These are phyloP conservation scores for Corchorus capsularis DNA, from an alignment of 345 rosid species.

Conservation along the genomic window DNA sequence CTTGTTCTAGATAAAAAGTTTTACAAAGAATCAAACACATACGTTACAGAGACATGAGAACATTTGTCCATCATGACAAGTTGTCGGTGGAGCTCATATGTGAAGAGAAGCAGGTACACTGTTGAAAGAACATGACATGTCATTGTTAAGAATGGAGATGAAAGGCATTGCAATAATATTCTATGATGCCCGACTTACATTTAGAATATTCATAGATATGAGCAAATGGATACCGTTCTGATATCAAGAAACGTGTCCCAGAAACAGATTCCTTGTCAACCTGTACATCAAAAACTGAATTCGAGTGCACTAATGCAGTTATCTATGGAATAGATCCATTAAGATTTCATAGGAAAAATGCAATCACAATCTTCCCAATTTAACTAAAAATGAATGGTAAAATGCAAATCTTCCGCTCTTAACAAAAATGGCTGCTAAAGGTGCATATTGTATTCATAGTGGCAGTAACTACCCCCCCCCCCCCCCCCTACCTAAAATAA, in stretches of 20 bases:
- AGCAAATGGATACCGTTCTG: slow-evolving; percentile 62
- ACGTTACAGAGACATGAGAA: slow-evolving; percentile 68
- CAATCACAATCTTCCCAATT: not conserved
- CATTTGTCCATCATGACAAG: slow-evolving; percentile 49
- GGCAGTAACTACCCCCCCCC: not conserved
- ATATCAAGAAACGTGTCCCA: slow-evolving; percentile 53
- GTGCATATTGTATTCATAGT: not conserved
- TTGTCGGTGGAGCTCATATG: slow-evolving; percentile 74
- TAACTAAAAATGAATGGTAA: not conserved
- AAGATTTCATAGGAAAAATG: not conserved
- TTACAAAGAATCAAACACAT: slow-evolving; percentile 28
- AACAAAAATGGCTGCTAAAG: not conserved
- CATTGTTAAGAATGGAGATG: slow-evolving; percentile 17
- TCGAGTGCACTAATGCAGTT: slow-evolving; percentile 16
- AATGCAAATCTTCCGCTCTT: not conserved
- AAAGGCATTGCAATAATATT: slow-evolving; percentile 3
- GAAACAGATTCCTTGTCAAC: slow-evolving; percentile 58
- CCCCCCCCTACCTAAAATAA: too few relatives aligned
- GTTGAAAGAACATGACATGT: slow-evolving; percentile 26
- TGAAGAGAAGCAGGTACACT: slow-evolving; percentile 79
- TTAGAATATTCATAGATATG: slow-evolving; percentile 73
- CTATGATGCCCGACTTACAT: slow-evolving; percentile 46
- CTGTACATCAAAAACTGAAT: slow-evolving; percentile 46
- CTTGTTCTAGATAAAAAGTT: not conserved
- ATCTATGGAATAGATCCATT: not conserved